A percentile compares a stretch with the other conserved stretches of the same genome.
phyloP scores from a whole-genome alignment of 768 basidiomycete species.

The Phylloporus arenicola region DNA sequence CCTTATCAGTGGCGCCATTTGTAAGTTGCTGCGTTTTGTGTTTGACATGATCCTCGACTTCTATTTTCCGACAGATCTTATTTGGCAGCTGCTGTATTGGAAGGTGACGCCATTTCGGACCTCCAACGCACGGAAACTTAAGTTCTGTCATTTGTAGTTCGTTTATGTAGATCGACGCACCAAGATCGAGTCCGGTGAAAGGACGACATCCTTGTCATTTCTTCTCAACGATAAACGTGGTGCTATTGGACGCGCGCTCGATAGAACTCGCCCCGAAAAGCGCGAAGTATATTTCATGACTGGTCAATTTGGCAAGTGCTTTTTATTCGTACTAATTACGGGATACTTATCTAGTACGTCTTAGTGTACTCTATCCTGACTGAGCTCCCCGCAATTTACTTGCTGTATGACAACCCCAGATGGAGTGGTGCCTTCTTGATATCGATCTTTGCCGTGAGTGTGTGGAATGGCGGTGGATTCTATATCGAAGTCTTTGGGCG shows the following conservation, averaged over 20 bases:
- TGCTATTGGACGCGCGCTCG: conserved; percentile 68
- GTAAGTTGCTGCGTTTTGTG: conserved; percentile 42
- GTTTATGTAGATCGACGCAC: conserved; percentile 81
- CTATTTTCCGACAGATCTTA: conserved; percentile 53
- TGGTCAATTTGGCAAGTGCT: conserved; percentile 68
- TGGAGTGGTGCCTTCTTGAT: conserved; percentile 79
- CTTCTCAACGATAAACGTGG: conserved; percentile 86
- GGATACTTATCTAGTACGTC: conserved; percentile 2
- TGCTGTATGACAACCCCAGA: conserved; percentile 74
- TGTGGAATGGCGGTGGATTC: conserved; percentile 95
- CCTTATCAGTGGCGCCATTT: conserved; percentile 75
- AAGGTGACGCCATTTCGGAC: conserved; percentile 46
- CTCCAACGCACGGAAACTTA: neutral
- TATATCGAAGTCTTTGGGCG: conserved; percentile 97
- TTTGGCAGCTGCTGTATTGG: conserved; percentile 95
- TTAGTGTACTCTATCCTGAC: conserved; percentile 82
- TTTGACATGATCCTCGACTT: conserved; percentile 2
- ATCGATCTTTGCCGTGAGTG: conserved; percentile 76
- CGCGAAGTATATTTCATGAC: conserved; percentile 74
- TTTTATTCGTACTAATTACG: neutral
- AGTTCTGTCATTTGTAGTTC: conserved; percentile 43
- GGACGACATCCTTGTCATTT: conserved; percentile 85
- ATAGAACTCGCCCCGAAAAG: conserved; percentile 52
- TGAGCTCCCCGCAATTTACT: conserved; percentile 76
- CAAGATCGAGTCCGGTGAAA: conserved; percentile 88